Conservation (phyloP, 106 monocot species). For the Phalaenopsis aphrodite region DNA sequence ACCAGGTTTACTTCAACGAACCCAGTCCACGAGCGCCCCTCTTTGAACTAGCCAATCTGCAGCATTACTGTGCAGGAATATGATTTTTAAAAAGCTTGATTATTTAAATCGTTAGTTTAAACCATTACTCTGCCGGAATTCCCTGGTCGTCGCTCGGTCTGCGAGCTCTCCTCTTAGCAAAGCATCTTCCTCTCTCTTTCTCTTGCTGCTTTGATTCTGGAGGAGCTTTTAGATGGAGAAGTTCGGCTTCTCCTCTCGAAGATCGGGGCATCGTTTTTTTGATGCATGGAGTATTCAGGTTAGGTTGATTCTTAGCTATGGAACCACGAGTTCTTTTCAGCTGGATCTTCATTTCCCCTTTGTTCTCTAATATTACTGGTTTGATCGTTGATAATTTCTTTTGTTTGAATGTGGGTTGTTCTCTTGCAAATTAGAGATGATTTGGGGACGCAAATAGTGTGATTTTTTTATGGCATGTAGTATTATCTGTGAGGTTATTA, state of each 20-base stretch:
- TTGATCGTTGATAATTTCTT: not conserved
- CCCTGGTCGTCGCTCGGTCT: not conserved
- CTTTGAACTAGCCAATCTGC: not conserved
- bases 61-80: not conserved
- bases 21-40: not conserved
- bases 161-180: not conserved
- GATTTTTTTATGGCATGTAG: not conserved
- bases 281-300: not conserved
- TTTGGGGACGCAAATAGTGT: not conserved
- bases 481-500: not conserved
- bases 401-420: not conserved
- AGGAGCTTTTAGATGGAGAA: not conserved
- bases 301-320: not conserved
- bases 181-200: conserved; percentile 1
- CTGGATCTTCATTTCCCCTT: not conserved
- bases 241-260: not conserved
- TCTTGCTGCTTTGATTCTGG: not conserved
- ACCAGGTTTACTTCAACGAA: too few species aligned
- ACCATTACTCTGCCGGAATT: not conserved
- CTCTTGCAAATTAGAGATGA: not conserved
- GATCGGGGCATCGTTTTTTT: not conserved
- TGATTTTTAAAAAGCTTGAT: not conserved
- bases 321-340: not conserved
- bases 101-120: not conserved
- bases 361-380: not conserved